These are phyloP conservation scores for Solanum sitiens DNA, from an alignment of 257 asterid genomes.

Conservation along the genomic window DNA sequence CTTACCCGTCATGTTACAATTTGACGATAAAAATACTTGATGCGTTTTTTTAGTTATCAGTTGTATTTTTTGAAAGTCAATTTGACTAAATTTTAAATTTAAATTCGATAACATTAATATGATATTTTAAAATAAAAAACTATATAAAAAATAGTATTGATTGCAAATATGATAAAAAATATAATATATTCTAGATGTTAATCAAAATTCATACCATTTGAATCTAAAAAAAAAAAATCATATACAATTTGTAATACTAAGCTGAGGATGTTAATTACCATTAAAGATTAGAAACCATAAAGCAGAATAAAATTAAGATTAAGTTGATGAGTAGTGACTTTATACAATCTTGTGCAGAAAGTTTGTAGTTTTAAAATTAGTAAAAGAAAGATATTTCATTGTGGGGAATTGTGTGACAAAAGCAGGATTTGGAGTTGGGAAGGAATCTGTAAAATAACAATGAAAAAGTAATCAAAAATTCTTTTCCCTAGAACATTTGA, in stretches of 20 bases:
- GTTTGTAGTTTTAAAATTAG: neutral
- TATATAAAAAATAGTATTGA: no score
- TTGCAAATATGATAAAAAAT: neutral
- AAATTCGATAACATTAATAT: neutral
- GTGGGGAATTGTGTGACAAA: neutral
- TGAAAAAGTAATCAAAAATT: neutral
- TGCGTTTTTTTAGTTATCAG: neutral
- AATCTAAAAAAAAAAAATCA: neutral
- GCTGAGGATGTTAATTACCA: neutral
- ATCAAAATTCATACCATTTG: neutral
- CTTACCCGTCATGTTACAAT: neutral
- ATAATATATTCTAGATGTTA: no score
- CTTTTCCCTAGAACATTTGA: no score
- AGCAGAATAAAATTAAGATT: neutral
- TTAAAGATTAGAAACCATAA: neutral
- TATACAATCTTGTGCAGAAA: neutral
- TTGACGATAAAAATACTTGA: neutral
- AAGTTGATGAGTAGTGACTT: neutral
- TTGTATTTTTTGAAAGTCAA: neutral
- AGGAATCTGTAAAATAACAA: constrained; percentile 1
- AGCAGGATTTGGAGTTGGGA: neutral
- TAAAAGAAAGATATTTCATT: neutral
- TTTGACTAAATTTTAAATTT: no score
- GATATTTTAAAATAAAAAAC: no score
- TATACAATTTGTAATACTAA: neutral